Evolutionary conservation across 768 basidiomycete species (phyloP), one percentile per base, ranked within the genome.

Genomic region (Nidula microcarpa): DNA sequence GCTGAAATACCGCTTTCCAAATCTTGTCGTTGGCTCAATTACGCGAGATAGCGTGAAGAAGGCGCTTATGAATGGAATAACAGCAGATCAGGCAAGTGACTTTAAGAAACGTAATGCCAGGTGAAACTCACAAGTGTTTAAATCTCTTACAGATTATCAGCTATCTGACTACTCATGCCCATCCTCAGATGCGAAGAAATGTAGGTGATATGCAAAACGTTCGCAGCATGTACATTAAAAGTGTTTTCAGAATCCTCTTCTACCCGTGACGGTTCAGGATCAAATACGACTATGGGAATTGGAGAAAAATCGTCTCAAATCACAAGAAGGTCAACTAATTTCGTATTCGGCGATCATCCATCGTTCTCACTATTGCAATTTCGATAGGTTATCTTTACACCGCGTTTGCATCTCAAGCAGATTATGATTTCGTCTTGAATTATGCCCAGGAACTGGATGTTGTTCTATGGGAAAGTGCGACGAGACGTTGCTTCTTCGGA

Each of bases 251-350:
- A 92, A 91, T 64, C 95, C 95, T 7, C 74, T 98, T 11, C 76
- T 99, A 18, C 96, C 97, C 32, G 94, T 97, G 43, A 98, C 97
- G 0, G 96, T 99, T 0, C 94, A 97, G 64, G 96, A 99, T 71
- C 96, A 98, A 70, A 91, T 99, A 56, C 86, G 96, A 53, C 77
- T 98, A 14, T 99, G 97, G 94, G 95, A 99, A 69, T 77, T 95
- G 43, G 97, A 98, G 73, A 83, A 89, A 69, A 94, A 97, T 66
- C 83, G 97, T 50, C 75, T 98, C 8, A 88, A 90, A 62, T 87
- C 90, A 41, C 78, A 86, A 66, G 91, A 96, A 80, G 93, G 95
- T 93, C 64, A 53, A 41, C 4, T 16, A 23, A 23, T 23, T 73
- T 66, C 33, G 30, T 58, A 51, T 49, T 35, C 51, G 59, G 23